phyloP scores from a whole-genome alignment of 805 yeast species.

The Komagataella mondaviorum region DNA sequence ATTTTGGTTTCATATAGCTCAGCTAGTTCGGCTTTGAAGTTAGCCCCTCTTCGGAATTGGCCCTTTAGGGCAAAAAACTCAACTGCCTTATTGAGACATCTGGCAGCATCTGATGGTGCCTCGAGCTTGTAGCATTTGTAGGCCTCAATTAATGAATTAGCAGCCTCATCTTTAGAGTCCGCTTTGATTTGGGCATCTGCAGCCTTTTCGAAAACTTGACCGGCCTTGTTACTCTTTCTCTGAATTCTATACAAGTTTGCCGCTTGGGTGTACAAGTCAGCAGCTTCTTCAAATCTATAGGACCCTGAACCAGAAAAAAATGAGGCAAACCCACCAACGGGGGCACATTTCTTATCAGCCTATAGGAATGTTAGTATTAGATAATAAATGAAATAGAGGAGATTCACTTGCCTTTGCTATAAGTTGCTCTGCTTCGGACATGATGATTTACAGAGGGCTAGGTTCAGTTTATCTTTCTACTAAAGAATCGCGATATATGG shows the following conservation, averaged over 20 bases:
- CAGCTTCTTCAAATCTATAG: constrained; percentile 76
- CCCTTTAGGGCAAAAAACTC: constrained; percentile 80
- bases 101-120: constrained; percentile 66
- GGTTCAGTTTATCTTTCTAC: background rate
- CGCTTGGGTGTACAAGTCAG: constrained; percentile 81
- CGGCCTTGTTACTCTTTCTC: constrained; percentile 65
- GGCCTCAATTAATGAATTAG: constrained; percentile 80
- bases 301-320: constrained; percentile 51
- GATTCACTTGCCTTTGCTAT: constrained; percentile 17
- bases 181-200: constrained; percentile 68
- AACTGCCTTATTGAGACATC: constrained; percentile 64
- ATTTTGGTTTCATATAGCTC: constrained; percentile 70
- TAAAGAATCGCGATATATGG: background rate
- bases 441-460: constrained; percentile 2
- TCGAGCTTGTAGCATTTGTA: constrained; percentile 72
- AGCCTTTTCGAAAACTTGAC: constrained; percentile 74
- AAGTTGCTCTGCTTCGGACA: constrained; percentile 20
- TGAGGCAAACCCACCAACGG: constrained; percentile 59
- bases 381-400: background rate
- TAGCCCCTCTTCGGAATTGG: constrained; percentile 93
- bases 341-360: constrained; percentile 62
- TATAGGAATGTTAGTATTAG: constrained; percentile 9
- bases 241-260: constrained; percentile 79
- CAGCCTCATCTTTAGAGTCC: constrained; percentile 79
- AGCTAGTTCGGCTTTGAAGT: constrained; percentile 83